Conservation (phyloP, 345 rosid genomes). For the Camelina neglecta region DNA sequence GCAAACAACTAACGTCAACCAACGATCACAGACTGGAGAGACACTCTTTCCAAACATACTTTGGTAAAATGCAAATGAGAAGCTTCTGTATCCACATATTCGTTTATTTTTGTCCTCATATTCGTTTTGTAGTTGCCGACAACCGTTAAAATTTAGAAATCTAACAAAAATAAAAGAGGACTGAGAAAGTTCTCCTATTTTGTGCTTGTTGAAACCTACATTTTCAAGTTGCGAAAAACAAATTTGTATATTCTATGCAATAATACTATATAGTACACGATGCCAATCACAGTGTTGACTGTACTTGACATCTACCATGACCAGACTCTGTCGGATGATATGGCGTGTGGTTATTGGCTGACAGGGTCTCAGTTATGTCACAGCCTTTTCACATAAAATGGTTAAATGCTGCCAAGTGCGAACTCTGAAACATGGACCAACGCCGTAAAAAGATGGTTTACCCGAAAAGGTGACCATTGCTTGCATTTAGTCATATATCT, state of each 20-base stretch:
- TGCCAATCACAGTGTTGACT: slow-evolving; percentile 30
- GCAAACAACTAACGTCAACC: not conserved
- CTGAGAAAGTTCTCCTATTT: not conserved
- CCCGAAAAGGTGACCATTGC: slow-evolving; percentile 20
- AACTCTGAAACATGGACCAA: slow-evolving; percentile 27
- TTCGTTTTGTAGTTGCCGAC: not conserved
- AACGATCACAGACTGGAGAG: slow-evolving; percentile 2
- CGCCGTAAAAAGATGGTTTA: slow-evolving; percentile 40
- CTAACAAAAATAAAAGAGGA: not conserved
- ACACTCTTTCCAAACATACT: not conserved
- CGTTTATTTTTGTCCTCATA: not conserved
- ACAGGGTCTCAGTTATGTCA: not conserved
- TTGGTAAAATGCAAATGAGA: not conserved
- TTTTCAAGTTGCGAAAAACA: not conserved
- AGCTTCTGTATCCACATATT: not conserved
- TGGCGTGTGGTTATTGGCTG: slow-evolving; percentile 14
- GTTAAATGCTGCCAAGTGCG: slow-evolving; percentile 31
- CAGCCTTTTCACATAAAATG: not conserved
- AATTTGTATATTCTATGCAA: not conserved
- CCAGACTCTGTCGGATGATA: slow-evolving; percentile 27
- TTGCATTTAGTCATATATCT: slow-evolving; percentile 22
- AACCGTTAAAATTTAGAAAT: not conserved
- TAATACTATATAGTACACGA: not conserved
- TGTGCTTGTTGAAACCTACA: not conserved
- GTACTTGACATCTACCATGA: slow-evolving; percentile 2